phyloP scores from a whole-genome alignment of 163 green algal genomes.

The Smithsoniella earleae region DNA sequence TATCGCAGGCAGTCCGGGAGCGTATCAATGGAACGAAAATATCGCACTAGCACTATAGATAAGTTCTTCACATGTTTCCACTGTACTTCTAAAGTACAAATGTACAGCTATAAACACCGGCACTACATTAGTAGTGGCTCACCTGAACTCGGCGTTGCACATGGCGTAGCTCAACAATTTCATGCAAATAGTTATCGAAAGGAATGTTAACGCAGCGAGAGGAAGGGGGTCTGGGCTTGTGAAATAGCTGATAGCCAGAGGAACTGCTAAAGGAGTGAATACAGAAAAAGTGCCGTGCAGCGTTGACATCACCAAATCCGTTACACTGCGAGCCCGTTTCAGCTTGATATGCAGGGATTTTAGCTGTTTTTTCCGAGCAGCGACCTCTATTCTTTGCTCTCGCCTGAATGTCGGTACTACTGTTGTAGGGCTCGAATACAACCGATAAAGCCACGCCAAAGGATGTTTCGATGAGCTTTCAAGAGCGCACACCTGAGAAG shows the following conservation, averaged over 20 bases:
- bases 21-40: not conserved
- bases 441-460: not conserved
- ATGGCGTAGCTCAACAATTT: slow-evolving; percentile 85
- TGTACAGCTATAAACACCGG: too few relatives aligned
- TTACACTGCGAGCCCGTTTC: not conserved
- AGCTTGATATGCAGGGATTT: not conserved
- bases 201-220: slow-evolving; percentile 47
- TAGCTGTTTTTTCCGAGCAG: not conserved
- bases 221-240: slow-evolving; percentile 24
- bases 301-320: not conserved
- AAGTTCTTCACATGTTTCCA: too few relatives aligned
- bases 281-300: not conserved
- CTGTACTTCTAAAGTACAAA: not conserved
- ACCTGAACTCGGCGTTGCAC: slow-evolving; percentile 63
- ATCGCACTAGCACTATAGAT: too few relatives aligned
- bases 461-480: not conserved
- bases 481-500: not conserved
- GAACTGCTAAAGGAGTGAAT: not conserved
- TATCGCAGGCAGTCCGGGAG: not conserved
- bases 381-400: slow-evolving; percentile 14
- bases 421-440: not conserved
- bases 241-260: not conserved
- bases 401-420: not conserved
- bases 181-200: slow-evolving; percentile 59
- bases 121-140: not conserved